Evolutionary conservation across 768 basidiomycete genomes (phyloP).

Genomic region (Boletellus ananas): DNA sequence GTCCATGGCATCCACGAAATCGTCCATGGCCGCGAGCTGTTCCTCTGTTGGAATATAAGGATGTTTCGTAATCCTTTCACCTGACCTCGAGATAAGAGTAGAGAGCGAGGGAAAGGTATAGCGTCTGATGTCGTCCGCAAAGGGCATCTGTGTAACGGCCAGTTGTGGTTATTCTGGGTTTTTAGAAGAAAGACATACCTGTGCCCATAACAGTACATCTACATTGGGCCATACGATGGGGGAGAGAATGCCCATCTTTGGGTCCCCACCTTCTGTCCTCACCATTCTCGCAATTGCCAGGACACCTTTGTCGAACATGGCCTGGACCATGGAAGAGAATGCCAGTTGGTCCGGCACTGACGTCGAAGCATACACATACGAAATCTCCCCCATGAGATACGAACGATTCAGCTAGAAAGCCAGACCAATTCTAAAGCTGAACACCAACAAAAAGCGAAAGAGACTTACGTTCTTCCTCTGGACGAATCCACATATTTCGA

Average conservation of each 20-base stretch:
- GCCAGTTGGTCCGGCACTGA: conserved; percentile 74
- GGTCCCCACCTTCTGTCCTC: conserved; percentile 63
- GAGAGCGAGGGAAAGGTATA: conserved; percentile 84
- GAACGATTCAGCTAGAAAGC: conserved; percentile 72
- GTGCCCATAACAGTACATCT: conserved; percentile 82
- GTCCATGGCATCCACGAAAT: conserved; percentile 87
- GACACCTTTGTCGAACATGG: conserved; percentile 61
- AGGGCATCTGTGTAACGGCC: conserved; percentile 68
- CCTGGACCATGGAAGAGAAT: conserved; percentile 82
- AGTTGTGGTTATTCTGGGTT: background rate
- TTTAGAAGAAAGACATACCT: conserved; percentile 43
- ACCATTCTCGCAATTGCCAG: conserved; percentile 87
- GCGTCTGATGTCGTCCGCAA: conserved; percentile 89
- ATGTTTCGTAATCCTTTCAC: conserved; percentile 70
- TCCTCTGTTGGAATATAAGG: conserved; percentile 77
- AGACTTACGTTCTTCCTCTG: conserved; percentile 53
- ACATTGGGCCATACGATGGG: conserved; percentile 61
- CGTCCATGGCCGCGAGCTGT: conserved; percentile 79
- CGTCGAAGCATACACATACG: conserved; percentile 75
- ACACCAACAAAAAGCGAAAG: background rate
- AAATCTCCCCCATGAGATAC: conserved; percentile 76
- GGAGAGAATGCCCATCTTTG: conserved; percentile 78
- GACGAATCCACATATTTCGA: conserved; percentile 88
- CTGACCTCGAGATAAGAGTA: conserved; percentile 67
- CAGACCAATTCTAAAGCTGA: background rate